Conservation (phyloP, 2,329 filamentous ascomycete genomes). For the Hymenotorrendiella dingleyae region DNA sequence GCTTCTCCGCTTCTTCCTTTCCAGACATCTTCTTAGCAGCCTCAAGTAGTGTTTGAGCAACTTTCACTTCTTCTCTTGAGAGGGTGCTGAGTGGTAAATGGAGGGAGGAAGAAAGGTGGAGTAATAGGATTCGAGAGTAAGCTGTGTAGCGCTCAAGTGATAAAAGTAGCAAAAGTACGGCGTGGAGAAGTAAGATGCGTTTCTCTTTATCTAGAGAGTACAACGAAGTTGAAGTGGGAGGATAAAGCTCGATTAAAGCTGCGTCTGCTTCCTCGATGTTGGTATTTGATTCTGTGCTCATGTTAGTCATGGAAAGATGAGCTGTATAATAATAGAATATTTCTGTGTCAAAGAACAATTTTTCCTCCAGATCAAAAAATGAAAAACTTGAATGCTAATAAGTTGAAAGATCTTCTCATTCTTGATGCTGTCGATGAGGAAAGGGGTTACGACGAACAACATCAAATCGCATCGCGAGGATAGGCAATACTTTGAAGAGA, state of each 20-base stretch:
- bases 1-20: slow-evolving; percentile 67
- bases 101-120: slow-evolving; percentile 65
- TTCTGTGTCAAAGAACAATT: no score
- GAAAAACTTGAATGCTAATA: not conserved
- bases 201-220: slow-evolving; percentile 54
- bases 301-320: not conserved
- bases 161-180: slow-evolving; percentile 64
- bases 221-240: slow-evolving; percentile 55
- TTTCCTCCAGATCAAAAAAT: no score
- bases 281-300: slow-evolving; percentile 22
- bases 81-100: slow-evolving; percentile 60
- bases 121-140: slow-evolving; percentile 65
- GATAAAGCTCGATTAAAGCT: slow-evolving; percentile 45
- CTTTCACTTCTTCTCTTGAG: slow-evolving; percentile 65
- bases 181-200: slow-evolving; percentile 63
- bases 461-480: no score
- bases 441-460: no score
- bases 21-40: slow-evolving; percentile 66
- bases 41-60: slow-evolving; percentile 68
- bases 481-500: no score
- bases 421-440: not conserved
- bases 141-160: slow-evolving; percentile 73
- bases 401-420: not conserved
- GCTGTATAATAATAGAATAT: no score
- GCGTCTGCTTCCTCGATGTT: slow-evolving; percentile 44